Base-by-base conservation (phyloP, 1,284 basidiomycete species). In the Porogramme epimiltina region DNA sequence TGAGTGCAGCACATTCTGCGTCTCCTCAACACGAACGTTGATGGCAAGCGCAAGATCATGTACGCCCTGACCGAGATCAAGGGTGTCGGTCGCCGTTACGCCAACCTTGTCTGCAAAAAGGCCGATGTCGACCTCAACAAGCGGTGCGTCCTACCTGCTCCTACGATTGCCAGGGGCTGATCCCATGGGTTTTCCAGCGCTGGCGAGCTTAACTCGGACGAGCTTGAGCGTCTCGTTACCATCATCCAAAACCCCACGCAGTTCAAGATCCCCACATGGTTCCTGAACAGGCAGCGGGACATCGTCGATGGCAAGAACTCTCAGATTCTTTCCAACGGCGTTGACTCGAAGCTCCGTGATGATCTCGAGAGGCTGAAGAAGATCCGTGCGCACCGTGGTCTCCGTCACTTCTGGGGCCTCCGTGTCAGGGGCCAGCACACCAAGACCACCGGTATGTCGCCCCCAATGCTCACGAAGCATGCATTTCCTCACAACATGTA, bases 31-130 rank as follows among this genome's bases (percentile, higher is more conserved):
- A 99, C 97, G 72, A 99, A 99, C 79, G 97, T 99, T 67, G 95
- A 98, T 78, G 97, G 96, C 63, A 95, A 95, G 77, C 89, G 95
- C 70, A 98, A 98, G 83, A 91, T 98, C 74, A 95, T 95, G 93
- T 97, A 92, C 74, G 89, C 94, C 67, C 73, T 97, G 80, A 97
- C 94, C 48, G 94, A 99, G 82, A 99, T 99, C 84, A 98, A 98
- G 84, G 97, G 97, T 90, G 96, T 99, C 62, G 97, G 97, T 70
- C 90, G 97, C 62, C 91, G 97, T 58, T 99, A 98, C 79, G 87
- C 97, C 73, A 99, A 99, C 81, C 81, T 99, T 69, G 96, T 99
- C 66, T 98, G 95, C 89, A 99, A 99, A 82, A 99, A 99, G 85
- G 97, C 97, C 64, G 97, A 99, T 80, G 92, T 99, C 54, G 95